Evolutionary conservation across 352 stramenopile species (phyloP), one percentile per base, ranked within the genome.

Genomic region (Pythium scleroteichum): DNA sequence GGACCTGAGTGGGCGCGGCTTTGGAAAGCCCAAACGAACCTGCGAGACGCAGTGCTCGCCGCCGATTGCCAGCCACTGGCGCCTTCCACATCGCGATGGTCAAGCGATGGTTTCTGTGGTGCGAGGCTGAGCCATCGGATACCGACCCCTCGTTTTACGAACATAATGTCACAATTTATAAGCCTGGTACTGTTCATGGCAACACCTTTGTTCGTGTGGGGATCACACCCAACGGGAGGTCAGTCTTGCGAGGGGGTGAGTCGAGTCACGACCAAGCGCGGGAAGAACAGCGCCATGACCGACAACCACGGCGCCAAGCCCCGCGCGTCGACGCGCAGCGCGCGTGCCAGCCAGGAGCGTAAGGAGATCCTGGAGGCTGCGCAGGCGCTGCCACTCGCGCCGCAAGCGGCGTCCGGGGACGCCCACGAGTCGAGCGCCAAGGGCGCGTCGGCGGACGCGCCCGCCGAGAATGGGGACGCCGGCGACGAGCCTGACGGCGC

Each of bases 171-270:
- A 10, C 29, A 35, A 35, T 35, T 10, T 5, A 10, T 5, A 5
- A 10, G 10, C 5, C 5, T 5, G 29, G 29, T 10, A 5, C 5
- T 35, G 10, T 35, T 35, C 29, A 35, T 10, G 29, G 29, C 29
- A 35, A 35, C 29, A 10, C 29, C 5, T 10, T 10, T 35, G 40
- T 33, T 17, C 9, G 26, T 56, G 6, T 32, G 9, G 50, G n/a
- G 32, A 33, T 10, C 23, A n/a, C 22, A 49, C 33, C 40, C 33
- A 62, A 68, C 54, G 62, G 51, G 56, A 65, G 63, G 63, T 70
- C 63, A 70, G 63, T 70, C 63, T 64, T 65, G 63, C 56, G 63
- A 69, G 62, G 62, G 62, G 53, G 53, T 35, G 29, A 35, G 29
- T 68, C 48, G 12, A 32, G 35, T 29, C 46, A 35, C n/a, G 20